phyloP scores from a whole-genome alignment of 2,329 filamentous ascomycete genomes.

The Cladophialophora yegresii region DNA sequence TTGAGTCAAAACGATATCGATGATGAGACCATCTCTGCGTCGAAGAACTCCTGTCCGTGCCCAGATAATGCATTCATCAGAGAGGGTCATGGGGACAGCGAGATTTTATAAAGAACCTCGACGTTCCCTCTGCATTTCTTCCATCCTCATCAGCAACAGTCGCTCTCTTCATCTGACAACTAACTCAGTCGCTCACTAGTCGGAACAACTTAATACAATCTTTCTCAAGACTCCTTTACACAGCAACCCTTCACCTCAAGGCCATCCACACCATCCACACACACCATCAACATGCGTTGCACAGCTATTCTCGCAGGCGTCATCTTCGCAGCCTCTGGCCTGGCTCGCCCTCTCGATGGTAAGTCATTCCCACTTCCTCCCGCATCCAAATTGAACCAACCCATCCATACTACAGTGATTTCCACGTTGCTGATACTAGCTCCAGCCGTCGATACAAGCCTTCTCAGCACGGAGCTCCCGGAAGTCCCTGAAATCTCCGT shows the following conservation, averaged over 20 bases:
- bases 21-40: not conserved
- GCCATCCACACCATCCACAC: conserved; percentile 2
- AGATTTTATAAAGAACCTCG: conserved; percentile 16
- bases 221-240: conserved; percentile 3
- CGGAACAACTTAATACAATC: conserved; percentile 3
- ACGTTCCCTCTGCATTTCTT: not conserved
- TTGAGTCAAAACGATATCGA: not conserved
- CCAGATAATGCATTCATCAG: not conserved
- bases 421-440: not conserved
- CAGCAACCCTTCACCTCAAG: not conserved
- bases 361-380: not conserved
- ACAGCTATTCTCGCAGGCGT: conserved; percentile 28
- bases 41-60: not conserved
- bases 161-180: not conserved
- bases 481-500: not conserved
- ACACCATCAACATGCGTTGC: conserved; percentile 31
- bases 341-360: conserved; percentile 31
- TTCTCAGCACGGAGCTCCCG: conserved; percentile 6
- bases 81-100: not conserved
- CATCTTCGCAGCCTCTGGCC: conserved; percentile 24
- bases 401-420: not conserved
- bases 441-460: not conserved
- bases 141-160: conserved; percentile 19
- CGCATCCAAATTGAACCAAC: not conserved
- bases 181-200: conserved; percentile 4